phyloP scores from a whole-genome alignment of 2,329 filamentous ascomycete genomes.

The Trichoderma endophyticum region DNA sequence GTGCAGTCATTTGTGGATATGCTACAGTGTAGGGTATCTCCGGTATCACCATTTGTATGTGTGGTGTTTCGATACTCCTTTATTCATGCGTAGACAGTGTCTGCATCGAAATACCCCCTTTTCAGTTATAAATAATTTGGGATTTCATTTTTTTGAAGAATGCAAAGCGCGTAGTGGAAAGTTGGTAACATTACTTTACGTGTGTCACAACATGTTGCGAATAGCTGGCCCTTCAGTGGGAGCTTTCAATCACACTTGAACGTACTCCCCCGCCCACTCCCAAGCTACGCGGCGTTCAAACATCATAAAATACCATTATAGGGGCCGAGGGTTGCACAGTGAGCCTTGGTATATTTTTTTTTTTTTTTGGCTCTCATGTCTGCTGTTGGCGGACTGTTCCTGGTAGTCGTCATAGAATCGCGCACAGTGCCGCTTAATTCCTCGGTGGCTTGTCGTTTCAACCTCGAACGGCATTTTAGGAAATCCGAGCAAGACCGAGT shows the following conservation, averaged over 20 bases:
- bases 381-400: background rate
- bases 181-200: background rate
- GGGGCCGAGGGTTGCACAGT: background rate
- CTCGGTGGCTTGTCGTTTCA: background rate
- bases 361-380: background rate
- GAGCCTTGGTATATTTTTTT: background rate
- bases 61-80: background rate
- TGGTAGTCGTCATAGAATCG: background rate
- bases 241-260: background rate
- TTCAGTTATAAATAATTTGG: background rate
- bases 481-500: constrained; percentile 10
- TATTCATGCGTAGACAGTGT: background rate
- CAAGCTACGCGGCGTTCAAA: background rate
- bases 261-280: background rate
- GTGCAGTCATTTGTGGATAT: background rate
- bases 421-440: background rate
- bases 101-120: background rate
- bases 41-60: background rate
- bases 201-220: background rate
- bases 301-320: background rate
- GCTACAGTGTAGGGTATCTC: background rate
- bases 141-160: background rate
- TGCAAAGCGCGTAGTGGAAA: rapidly evolving
- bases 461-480: background rate
- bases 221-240: too few species aligned